Percentiles rank a stretch among this genome's conserved stretches.
Conservation (phyloP, 2,329 filamentous ascomycete genomes). For the Reticulascus tulasneorum region DNA sequence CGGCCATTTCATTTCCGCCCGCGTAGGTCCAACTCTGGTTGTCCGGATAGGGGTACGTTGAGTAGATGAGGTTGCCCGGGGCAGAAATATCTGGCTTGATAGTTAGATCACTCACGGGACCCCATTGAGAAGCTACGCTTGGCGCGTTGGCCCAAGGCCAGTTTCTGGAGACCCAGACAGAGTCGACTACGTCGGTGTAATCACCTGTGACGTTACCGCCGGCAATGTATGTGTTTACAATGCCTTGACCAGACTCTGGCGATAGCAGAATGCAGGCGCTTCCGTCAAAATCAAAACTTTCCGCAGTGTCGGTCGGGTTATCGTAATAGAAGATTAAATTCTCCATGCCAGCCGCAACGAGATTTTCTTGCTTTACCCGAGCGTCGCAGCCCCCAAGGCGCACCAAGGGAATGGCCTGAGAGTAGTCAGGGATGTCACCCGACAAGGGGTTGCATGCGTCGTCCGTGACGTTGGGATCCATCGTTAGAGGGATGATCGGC, state of each 20-base stretch:
- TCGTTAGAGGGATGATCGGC: slow-evolving; percentile 20
- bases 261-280: slow-evolving; percentile 13
- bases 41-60: too few relatives aligned
- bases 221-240: slow-evolving; percentile 11
- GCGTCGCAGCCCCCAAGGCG: slow-evolving; percentile 34
- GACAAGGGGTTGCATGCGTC: slow-evolving; percentile 37
- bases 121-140: too few relatives aligned
- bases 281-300: too few relatives aligned
- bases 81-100: slow-evolving; percentile 34
- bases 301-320: slow-evolving; percentile 6
- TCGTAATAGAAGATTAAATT: slow-evolving; percentile 38
- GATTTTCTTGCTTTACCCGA: slow-evolving; percentile 30
- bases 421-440: slow-evolving; percentile 32
- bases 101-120: slow-evolving; percentile 33
- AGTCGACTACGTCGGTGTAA: slow-evolving; percentile 16
- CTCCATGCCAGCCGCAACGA: slow-evolving; percentile 32
- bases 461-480: slow-evolving; percentile 14
- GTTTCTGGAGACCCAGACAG: too few relatives aligned
- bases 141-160: too few relatives aligned
- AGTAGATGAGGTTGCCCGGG: slow-evolving; percentile 35
- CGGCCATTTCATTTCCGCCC: too few relatives aligned
- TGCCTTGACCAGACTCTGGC: slow-evolving; percentile 11
- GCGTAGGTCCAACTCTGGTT: too few relatives aligned
- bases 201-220: slow-evolving; percentile 15
- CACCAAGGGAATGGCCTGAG: slow-evolving; percentile 35